phyloP scores from a whole-genome alignment of 805 yeast species.

The Pichia manshurica region DNA sequence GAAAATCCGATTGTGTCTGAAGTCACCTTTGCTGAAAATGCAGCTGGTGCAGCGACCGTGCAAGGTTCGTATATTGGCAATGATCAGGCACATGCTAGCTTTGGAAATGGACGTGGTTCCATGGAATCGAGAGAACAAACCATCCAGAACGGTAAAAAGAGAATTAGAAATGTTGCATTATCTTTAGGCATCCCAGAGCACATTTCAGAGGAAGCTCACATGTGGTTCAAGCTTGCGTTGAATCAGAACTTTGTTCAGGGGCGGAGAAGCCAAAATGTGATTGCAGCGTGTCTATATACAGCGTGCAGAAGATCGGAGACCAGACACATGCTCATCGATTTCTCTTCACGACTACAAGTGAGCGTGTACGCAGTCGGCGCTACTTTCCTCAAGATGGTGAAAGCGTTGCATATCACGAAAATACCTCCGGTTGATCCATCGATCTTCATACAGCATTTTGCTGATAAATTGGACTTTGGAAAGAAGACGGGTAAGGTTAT shows the following conservation, averaged over 20 bases:
- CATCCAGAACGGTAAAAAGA: conserved; percentile 71
- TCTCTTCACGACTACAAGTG: conserved; percentile 81
- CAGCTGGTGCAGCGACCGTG: conserved; percentile 91
- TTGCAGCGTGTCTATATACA: conserved; percentile 89
- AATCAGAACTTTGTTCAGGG: conserved; percentile 93
- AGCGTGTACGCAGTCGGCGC: conserved; percentile 95
- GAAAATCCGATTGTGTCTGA: conserved; percentile 95
- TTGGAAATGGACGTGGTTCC: conserved; percentile 66
- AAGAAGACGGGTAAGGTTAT: conserved; percentile 66
- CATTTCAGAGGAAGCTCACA: conserved; percentile 78
- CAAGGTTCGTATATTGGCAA: conserved; percentile 92
- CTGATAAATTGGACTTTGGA: conserved; percentile 81
- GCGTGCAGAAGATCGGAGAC: conserved; percentile 91
- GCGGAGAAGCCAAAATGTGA: conserved; percentile 90
- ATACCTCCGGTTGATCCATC: conserved; percentile 94
- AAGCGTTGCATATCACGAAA: conserved; percentile 66
- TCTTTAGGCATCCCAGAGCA: conserved; percentile 77
- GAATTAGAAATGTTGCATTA: conserved; percentile 73
- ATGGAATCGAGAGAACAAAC: conserved; percentile 89
- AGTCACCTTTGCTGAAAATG: conserved; percentile 86
- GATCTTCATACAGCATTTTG: conserved; percentile 87
- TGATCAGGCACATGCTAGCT: conserved; percentile 72
- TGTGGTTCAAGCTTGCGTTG: conserved; percentile 85
- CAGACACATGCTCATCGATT: conserved; percentile 93
- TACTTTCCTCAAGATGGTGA: conserved; percentile 89